phyloP scores from a whole-genome alignment of 306 rosid species.

The Chamaecrista fasciculata region DNA sequence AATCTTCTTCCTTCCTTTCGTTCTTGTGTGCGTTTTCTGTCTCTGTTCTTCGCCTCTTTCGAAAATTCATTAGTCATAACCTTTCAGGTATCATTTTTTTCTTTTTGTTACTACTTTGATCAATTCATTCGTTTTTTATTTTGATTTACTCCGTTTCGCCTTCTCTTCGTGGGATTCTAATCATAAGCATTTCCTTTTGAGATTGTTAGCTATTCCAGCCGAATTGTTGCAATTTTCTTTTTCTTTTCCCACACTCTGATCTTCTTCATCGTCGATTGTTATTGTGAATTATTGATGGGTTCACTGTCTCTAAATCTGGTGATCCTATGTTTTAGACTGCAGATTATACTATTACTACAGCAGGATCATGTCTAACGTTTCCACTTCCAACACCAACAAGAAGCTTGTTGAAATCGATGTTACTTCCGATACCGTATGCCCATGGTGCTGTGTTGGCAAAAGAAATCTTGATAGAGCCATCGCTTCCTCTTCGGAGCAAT shows the following conservation, averaged over 20 bases:
- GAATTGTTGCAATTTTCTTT: background rate
- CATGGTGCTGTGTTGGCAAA: constrained; percentile 92
- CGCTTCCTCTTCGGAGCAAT: constrained; percentile 58
- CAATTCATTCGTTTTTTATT: background rate
- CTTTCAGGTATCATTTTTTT: constrained; percentile 25
- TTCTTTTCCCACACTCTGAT: background rate
- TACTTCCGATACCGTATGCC: constrained; percentile 81
- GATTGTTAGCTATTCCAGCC: background rate
- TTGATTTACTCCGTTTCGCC: background rate
- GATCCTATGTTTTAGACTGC: constrained; percentile 30
- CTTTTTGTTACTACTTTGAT: too few relatives aligned
- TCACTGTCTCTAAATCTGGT: constrained; percentile 17
- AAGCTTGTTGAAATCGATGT: constrained; percentile 66
- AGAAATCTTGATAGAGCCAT: constrained; percentile 80
- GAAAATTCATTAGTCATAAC: too few relatives aligned
- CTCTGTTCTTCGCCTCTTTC: too few relatives aligned
- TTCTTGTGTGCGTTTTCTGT: too few relatives aligned
- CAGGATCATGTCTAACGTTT: constrained; percentile 55
- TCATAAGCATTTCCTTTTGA: background rate
- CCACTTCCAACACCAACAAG: constrained; percentile 39
- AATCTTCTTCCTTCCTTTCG: too few relatives aligned
- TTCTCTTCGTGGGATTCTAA: background rate
- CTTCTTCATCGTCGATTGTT: background rate
- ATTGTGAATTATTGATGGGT: background rate
- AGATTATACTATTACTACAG: constrained; percentile 32